Base-by-base conservation (phyloP, 805 yeast species). In the Candida nonsorbophila region DNA sequence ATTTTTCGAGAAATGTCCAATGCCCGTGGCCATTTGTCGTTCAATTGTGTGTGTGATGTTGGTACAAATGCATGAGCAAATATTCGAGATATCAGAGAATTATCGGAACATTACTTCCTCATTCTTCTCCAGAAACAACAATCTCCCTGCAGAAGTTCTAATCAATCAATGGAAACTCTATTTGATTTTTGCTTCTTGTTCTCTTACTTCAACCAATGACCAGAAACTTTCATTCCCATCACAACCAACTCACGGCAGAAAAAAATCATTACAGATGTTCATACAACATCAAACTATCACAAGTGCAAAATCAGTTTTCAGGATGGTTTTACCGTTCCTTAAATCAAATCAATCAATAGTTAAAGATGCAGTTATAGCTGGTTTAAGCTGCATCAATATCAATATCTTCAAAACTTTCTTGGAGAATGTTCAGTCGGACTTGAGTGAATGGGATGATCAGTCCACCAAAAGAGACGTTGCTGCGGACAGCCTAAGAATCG, bases 261-360 rank as follows among this genome's bases (percentile, higher is more conserved):
- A 85, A 45, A 79, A 73, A 44, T 79, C 90, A 1, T 78, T 82
- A 42, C 95, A 84, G 37, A 69, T 83, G 42, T 74, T 83, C 44
- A 84, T 86, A 20, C 95, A 86, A 44, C 94, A 84, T 43, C 94
- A 87, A 49, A 82, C 85, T 28, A 88, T 92, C 32, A 88, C 95
- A 1, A 85, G 96, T 36, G 97, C 96, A 0, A 79, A 81, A 35
- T 80, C 95, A 0, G 79, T 92, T 2, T 92, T 92, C 59, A 72
- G 80, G 33, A 78, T 92, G 80, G 88, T 86, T 0, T 62, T 86
- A 21, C 97, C 97, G 0, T 61, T 92, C 16, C 55, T 92, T 27
- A 78, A 74, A 16, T 77, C 87, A 0, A 75, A 77, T 2, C 85
- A 84, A 36, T 67, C 71, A 3, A 64, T 77, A 40, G 74, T 92